These are phyloP conservation scores for Tetraselmis chui DNA, from an alignment of 139 green algal species.

Conservation along the genomic window DNA sequence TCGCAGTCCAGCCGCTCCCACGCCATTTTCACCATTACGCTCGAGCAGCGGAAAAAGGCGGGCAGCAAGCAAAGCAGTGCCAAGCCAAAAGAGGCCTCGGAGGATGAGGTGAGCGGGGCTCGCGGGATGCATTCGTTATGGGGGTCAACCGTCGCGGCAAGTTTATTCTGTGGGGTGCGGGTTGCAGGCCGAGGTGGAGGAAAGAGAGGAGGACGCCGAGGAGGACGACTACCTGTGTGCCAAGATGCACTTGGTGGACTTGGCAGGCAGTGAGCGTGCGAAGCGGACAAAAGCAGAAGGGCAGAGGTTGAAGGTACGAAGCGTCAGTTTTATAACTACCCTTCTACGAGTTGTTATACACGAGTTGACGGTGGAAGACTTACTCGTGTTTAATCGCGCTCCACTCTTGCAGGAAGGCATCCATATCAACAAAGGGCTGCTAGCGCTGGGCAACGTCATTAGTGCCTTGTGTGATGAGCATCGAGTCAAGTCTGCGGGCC, in stretches of 20 bases:
- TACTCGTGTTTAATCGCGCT: not conserved
- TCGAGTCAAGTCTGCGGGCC: constrained; percentile 11
- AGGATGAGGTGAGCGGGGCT: constrained; percentile 12
- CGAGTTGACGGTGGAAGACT: not conserved
- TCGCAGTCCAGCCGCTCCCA: constrained; percentile 74
- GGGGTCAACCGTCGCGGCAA: not conserved
- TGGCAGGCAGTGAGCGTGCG: constrained; percentile 82
- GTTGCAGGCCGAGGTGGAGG: constrained; percentile 4
- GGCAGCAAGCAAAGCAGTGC: not conserved
- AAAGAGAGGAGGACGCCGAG: constrained; percentile 30
- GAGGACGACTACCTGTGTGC: constrained; percentile 75
- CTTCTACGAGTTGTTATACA: not conserved
- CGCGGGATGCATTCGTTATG: no score
- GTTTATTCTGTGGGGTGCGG: not conserved
- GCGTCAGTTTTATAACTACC: not conserved
- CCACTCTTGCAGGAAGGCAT: constrained; percentile 80
- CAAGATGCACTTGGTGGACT: constrained; percentile 92
- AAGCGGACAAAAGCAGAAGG: constrained; percentile 92
- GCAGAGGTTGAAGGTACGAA: constrained; percentile 31
- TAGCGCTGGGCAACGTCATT: constrained; percentile 97
- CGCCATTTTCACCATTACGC: constrained; percentile 94
- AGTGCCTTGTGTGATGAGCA: constrained; percentile 82
- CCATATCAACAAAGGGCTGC: constrained; percentile 89
- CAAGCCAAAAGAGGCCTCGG: not conserved
- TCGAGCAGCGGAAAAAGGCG: constrained; percentile 74